These are phyloP conservation scores for Phyllosticta citrichinensis DNA, from an alignment of 2,329 filamentous ascomycete genomes.

Conservation along the genomic window DNA sequence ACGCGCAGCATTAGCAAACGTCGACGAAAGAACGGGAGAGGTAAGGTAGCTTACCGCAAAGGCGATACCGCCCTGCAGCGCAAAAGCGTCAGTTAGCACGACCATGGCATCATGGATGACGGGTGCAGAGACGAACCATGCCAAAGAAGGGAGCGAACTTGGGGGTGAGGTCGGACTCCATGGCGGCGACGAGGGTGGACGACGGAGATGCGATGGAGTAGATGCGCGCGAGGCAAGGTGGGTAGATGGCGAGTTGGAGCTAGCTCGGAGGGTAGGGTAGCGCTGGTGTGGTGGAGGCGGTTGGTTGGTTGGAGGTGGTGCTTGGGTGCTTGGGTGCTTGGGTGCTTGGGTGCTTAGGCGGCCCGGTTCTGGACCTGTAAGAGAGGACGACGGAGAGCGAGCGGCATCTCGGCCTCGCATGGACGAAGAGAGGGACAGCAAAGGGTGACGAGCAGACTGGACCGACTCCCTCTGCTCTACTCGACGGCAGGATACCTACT, in stretches of 20 bases:
- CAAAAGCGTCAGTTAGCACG: conserved; percentile 24
- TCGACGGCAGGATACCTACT: too few species aligned
- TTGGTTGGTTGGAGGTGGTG: not conserved
- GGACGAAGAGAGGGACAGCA: not conserved
- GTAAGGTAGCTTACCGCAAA: conserved; percentile 45
- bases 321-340: not conserved
- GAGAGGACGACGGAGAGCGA: not conserved
- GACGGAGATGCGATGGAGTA: not conserved
- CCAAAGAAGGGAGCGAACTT: conserved; percentile 83
- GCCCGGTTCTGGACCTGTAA: not conserved
- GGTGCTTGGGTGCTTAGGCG: not conserved
- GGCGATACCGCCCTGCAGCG: conserved; percentile 59
- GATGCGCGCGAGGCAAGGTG: not conserved
- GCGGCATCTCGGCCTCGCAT: not conserved
- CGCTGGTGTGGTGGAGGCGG: not conserved
- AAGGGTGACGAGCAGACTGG: not conserved
- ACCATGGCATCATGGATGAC: not conserved
- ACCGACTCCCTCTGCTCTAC: not conserved
- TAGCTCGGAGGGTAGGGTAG: not conserved
- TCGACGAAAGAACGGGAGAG: conserved; percentile 13
- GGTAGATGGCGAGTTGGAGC: conserved; percentile 1
- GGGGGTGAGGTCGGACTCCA: conserved; percentile 50
- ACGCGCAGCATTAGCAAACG: conserved; percentile 8
- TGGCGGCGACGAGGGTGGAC: not conserved
- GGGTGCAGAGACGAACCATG: conserved; percentile 54